phyloP scores from a whole-genome alignment of 768 basidiomycete species.

The Infundibulicybe gibba region DNA sequence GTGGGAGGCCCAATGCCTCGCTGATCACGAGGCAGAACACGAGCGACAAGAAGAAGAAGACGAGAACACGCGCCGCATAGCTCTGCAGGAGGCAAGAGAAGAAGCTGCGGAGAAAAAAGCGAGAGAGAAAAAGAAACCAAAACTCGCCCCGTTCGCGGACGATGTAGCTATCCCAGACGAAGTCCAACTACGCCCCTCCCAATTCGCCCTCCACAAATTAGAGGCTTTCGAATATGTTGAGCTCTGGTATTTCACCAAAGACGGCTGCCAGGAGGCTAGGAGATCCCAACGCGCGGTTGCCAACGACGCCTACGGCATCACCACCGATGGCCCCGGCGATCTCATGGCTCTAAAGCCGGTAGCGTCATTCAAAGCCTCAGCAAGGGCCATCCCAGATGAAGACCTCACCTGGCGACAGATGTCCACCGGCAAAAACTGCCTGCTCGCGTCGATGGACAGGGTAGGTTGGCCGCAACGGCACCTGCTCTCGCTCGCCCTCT shows the following conservation, averaged over 20 bases:
- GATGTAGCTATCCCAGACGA: background rate
- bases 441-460: background rate
- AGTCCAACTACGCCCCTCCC: background rate
- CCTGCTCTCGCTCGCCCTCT: background rate
- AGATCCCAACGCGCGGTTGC: background rate
- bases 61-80: too few relatives aligned
- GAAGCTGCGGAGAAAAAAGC: background rate
- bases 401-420: background rate
- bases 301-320: background rate
- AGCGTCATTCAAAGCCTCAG: background rate
- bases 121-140: background rate
- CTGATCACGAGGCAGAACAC: too few relatives aligned
- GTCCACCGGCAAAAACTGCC: background rate
- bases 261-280: background rate
- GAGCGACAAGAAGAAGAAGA: too few relatives aligned
- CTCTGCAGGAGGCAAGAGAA: background rate
- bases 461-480: slow-evolving; percentile 1
- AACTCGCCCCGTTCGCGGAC: background rate
- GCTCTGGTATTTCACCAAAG: background rate
- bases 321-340: background rate
- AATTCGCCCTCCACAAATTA: background rate
- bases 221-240: background rate
- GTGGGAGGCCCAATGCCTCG: too few relatives aligned
- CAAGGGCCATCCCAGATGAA: background rate
- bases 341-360: background rate